Evolutionary conservation across 2,329 filamentous ascomycete species (phyloP).

Genomic region (Aspergillus pseudoglaucus): DNA sequence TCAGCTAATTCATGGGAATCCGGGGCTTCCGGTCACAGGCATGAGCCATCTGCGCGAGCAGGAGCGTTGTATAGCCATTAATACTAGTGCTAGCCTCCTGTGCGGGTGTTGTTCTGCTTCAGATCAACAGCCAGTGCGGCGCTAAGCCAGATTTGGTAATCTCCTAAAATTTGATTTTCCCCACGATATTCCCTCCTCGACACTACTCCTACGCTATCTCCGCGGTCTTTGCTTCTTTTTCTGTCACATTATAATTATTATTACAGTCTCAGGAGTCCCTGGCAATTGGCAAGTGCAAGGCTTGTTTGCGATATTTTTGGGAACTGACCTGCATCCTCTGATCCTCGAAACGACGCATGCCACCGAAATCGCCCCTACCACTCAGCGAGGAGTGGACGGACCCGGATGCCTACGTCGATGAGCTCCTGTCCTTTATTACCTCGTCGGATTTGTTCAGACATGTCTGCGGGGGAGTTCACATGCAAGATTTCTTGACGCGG

Average conservation of each 20-base stretch:
- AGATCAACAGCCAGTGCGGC: not conserved
- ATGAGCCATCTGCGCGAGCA: no score
- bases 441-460: conserved; percentile 72
- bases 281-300: not conserved
- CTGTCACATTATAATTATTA: not conserved
- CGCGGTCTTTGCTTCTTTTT: conserved; percentile 1
- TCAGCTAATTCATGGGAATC: no score
- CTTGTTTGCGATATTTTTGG: not conserved
- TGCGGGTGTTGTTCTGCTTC: not conserved
- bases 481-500: conserved; percentile 89
- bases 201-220: not conserved
- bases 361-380: conserved; percentile 54
- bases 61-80: no score
- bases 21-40: no score
- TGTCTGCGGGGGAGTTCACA: conserved; percentile 94
- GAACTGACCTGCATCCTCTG: not conserved
- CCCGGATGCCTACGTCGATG: conserved; percentile 70
- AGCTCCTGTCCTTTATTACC: conserved; percentile 68
- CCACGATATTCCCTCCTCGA: conserved; percentile 6
- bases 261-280: not conserved
- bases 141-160: conserved; percentile 2
- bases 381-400: conserved; percentile 63
- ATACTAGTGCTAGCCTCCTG: no score
- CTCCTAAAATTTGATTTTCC: conserved; percentile 4
- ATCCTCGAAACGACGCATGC: conserved; percentile 30